A percentile compares a stretch with the other conserved stretches of the same genome.
Evolutionary conservation across 768 basidiomycete species (phyloP).

Genomic region (Mycena indigotica): DNA sequence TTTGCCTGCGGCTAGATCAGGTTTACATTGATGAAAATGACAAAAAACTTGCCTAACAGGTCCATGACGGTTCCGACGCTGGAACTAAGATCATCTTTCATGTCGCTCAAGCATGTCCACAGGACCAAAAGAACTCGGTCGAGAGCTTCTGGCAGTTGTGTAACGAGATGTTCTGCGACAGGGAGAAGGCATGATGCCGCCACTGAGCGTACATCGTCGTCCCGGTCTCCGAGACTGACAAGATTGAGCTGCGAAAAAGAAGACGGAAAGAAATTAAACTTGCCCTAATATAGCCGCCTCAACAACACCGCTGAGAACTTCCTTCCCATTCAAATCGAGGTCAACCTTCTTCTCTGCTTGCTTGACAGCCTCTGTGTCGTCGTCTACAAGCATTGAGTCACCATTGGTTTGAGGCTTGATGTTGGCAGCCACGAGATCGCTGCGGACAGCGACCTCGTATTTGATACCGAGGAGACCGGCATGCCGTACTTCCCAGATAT

Average conservation of each 20-base stretch:
- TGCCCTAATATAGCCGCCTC: conserved; percentile 92
- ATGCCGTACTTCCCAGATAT: conserved; percentile 97
- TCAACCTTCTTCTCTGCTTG: conserved; percentile 18
- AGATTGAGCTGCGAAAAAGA: conserved; percentile 4
- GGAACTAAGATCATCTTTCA: conserved; percentile 96
- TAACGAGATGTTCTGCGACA: conserved; percentile 79
- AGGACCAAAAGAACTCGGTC: conserved; percentile 77
- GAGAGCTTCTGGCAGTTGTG: conserved; percentile 71
- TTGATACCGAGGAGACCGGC: conserved; percentile 97
- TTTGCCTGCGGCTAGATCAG: conserved; percentile 55
- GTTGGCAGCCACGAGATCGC: conserved; percentile 67
- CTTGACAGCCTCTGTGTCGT: conserved; percentile 19
- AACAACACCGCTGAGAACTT: conserved; percentile 78
- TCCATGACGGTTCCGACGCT: conserved; percentile 98
- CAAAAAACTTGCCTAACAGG: conserved; percentile 65
- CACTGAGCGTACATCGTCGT: conserved; percentile 96
- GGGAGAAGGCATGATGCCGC: conserved; percentile 91
- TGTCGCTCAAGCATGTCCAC: conserved; percentile 87
- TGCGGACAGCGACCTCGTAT: conserved; percentile 94
- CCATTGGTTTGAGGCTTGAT: neutral
- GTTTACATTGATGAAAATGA: neutral
- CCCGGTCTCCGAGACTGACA: conserved; percentile 78
- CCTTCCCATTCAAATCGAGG: conserved; percentile 45
- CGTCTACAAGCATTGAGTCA: conserved; percentile 16
- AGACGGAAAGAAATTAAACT: conserved; percentile 38